Conservation (phyloP, 768 basidiomycete genomes). For the Hypsizygus marmoreus region DNA sequence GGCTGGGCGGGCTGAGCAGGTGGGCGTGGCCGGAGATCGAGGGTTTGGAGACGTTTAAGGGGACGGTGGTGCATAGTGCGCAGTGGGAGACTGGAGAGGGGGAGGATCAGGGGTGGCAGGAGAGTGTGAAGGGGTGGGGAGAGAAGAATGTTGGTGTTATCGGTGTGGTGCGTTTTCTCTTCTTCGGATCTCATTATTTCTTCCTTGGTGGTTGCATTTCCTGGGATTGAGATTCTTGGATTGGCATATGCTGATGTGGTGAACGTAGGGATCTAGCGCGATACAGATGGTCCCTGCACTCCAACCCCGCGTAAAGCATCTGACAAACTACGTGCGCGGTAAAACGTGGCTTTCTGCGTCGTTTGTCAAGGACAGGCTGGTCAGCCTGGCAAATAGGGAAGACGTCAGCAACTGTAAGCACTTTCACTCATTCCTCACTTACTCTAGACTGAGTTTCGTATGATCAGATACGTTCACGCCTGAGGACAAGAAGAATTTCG, state of each 20-base stretch:
- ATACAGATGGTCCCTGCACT: conserved; percentile 61
- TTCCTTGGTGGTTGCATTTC: too few relatives aligned
- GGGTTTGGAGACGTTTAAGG: conserved; percentile 57
- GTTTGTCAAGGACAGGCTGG: conserved; percentile 42
- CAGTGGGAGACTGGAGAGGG: conserved; percentile 49
- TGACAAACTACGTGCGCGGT: conserved; percentile 59
- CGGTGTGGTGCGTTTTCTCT: conserved; percentile 61
- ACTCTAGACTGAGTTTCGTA: too few relatives aligned
- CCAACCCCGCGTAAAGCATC: conserved; percentile 49
- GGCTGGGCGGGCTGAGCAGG: conserved; percentile 51
- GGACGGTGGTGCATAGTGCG: conserved; percentile 64
- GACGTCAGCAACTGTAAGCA: conserved; percentile 45
- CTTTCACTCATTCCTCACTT: not conserved
- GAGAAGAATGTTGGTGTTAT: conserved; percentile 59
- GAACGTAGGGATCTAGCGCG: conserved; percentile 64
- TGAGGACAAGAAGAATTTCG: conserved; percentile 50
- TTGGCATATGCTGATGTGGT: too few relatives aligned
- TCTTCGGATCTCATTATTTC: too few relatives aligned
- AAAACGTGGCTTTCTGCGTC: conserved; percentile 57
- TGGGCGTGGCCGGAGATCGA: conserved; percentile 72
- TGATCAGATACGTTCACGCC: conserved; percentile 53
- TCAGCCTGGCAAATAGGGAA: conserved; percentile 38
- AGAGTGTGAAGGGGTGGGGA: conserved; percentile 48
- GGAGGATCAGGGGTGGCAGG: conserved; percentile 39
- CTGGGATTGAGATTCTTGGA: too few relatives aligned